phyloP scores from a whole-genome alignment of 129 eudicot species.

The Gnaphalium uliginosum region DNA sequence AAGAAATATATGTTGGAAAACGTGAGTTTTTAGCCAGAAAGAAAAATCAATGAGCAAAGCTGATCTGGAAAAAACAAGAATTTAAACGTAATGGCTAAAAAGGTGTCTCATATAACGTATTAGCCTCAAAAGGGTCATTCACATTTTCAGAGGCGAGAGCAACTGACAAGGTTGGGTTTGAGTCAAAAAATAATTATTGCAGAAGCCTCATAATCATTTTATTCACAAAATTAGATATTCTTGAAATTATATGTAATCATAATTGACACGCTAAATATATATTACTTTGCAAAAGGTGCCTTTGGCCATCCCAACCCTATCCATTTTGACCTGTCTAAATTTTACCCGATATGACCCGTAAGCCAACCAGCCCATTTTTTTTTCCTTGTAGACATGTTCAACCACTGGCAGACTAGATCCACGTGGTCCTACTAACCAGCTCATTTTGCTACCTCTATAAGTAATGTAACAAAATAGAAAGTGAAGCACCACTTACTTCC shows the following conservation, averaged over 20 bases:
- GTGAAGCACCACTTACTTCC: slow-evolving; percentile 64
- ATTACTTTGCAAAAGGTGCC: background rate
- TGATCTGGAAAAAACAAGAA: no score
- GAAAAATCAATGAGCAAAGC: no score
- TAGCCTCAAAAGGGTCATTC: no score
- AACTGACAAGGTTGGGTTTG: no score
- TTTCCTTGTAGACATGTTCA: background rate
- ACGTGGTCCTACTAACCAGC: no score
- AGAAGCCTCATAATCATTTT: background rate
- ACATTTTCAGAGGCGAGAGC: no score
- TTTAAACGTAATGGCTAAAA: no score
- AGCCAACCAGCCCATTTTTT: background rate
- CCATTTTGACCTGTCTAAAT: background rate
- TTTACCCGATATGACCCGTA: background rate
- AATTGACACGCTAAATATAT: background rate
- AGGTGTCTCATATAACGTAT: no score
- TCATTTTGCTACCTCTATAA: no score
- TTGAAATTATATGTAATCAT: background rate
- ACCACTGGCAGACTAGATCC: background rate
- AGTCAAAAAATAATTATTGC: background rate
- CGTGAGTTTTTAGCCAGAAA: no score
- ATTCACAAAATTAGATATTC: background rate
- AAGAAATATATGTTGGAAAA: no score
- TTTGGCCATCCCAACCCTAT: background rate
- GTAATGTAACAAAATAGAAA: background rate